Percentiles rank a stretch among this genome's conserved stretches.
phyloP scores from a whole-genome alignment of 805 yeast genomes.

The Yarrowia deformans region DNA sequence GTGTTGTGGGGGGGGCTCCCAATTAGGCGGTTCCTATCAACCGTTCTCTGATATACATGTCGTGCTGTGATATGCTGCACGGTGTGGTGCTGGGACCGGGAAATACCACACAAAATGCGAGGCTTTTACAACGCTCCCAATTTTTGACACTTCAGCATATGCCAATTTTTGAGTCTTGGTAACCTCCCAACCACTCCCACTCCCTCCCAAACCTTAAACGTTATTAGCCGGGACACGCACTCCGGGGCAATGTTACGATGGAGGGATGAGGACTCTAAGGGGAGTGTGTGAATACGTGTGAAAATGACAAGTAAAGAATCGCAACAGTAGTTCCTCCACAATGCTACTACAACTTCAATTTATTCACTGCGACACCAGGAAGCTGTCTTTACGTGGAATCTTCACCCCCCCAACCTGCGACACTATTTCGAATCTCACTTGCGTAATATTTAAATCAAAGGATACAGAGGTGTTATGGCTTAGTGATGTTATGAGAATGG shows the following conservation, averaged over 20 bases:
- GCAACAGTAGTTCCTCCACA: too few species aligned
- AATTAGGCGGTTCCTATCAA: constrained; percentile 34
- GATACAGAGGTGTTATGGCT: too few species aligned
- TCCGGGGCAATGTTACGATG: too few species aligned
- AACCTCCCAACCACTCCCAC: constrained; percentile 11
- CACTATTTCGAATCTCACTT: neutral
- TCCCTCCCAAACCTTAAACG: neutral
- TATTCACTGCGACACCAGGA: too few species aligned
- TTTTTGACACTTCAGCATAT: constrained; percentile 29
- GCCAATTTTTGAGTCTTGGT: constrained; percentile 1
- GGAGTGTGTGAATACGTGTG: too few species aligned
- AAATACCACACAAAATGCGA: constrained; percentile 30
- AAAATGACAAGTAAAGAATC: too few species aligned
- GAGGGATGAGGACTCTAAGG: too few species aligned
- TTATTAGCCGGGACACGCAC: neutral
- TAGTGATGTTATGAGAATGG: too few species aligned
- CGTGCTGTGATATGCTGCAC: constrained; percentile 36
- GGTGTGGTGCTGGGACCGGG: constrained; percentile 2
- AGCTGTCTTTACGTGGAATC: too few species aligned
- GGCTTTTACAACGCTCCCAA: constrained; percentile 36
- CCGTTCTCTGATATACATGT: constrained; percentile 31
- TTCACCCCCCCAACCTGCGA: neutral
- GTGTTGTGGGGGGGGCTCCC: constrained; percentile 35
- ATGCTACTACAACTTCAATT: too few species aligned
- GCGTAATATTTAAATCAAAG: neutral